Evolutionary conservation across 768 basidiomycete species (phyloP), one percentile per base, ranked within the genome.

Genomic region (Leccinellum albellum): DNA sequence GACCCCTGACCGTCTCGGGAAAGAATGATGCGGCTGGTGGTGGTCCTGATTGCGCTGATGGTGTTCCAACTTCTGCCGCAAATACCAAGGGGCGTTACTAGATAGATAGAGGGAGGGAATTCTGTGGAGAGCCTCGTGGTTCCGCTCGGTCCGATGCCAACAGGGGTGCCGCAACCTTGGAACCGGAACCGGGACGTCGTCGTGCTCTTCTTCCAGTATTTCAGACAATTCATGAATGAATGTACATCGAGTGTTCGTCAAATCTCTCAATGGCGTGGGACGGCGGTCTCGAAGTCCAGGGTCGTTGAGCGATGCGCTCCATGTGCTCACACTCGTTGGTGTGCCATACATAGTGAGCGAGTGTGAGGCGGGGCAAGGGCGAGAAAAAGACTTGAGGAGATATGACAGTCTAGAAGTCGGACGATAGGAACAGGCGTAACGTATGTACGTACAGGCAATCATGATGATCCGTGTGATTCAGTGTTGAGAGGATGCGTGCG

Each of bases 41-140:
- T 35, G 35, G 17, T 35, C 17, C 17, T 37, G 35, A 37, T 37
- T n/a, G 35, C 29, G 29, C 9, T 31, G 29, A 31, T 31, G 29
- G 29, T 31, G 29, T n/a, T 37, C 35, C 35, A 37, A 37, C 35
- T 37, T 37, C 35, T 37, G 35, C 35, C 35, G 35, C 35, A 37
- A 37, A 37, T 17, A 17, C 35, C 35, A 17, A 9, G 35, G 35
- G 35, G 35, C 10, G 35, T 37, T 37, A n/a, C n/a, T n/a, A 37
- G 35, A 37, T 37, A 37, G 35, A 17, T 9, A 9, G 8, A 37
- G 8, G 35, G 17, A 37, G 35, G 54, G 9, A 23, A 32, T 53
- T 48, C 26, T 49, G 44, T 32, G 55, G 61, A 57, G 61, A 48
- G 60, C 61, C 61, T 61, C 65, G 45, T 65, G 63, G 45, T 35